These are phyloP conservation scores for Russula olivacea DNA, from an alignment of 768 basidiomycete genomes.

Conservation along the genomic window DNA sequence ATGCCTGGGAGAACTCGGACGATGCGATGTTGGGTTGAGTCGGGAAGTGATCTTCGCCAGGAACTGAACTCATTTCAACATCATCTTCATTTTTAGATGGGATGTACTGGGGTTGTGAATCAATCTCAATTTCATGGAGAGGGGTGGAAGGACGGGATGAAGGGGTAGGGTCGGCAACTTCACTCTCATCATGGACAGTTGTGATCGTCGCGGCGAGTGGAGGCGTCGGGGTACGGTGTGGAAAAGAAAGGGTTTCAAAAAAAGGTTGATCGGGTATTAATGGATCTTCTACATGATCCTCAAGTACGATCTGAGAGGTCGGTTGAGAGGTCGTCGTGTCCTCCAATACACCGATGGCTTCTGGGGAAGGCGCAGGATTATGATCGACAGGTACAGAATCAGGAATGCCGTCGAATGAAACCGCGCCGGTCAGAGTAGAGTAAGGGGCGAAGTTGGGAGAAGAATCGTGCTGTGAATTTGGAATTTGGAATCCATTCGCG, in stretches of 20 bases:
- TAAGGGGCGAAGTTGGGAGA: conserved; percentile 8
- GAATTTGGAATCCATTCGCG: neutral
- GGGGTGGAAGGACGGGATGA: neutral
- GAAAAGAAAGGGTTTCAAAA: conserved; percentile 10
- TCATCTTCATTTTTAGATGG: neutral
- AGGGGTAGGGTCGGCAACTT: neutral
- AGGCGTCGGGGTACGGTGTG: conserved; percentile 20
- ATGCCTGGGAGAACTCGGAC: neutral
- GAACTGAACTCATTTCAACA: neutral
- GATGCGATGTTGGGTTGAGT: neutral
- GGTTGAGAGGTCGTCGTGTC: neutral
- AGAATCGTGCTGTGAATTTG: neutral
- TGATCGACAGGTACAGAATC: neutral
- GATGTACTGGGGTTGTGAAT: neutral
- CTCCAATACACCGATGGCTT: neutral
- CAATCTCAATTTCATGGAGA: neutral
- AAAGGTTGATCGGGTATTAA: neutral
- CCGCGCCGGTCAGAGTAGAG: conserved; percentile 19
- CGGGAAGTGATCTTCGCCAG: neutral
- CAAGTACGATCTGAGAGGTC: neutral
- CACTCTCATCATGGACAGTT: conserved; percentile 7
- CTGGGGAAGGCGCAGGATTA: neutral
- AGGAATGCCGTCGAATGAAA: conserved; percentile 9
- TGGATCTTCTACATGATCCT: neutral
- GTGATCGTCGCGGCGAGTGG: conserved; percentile 20